Conservation (phyloP, 2,329 filamentous ascomycete genomes). For the Botrytis aclada region DNA sequence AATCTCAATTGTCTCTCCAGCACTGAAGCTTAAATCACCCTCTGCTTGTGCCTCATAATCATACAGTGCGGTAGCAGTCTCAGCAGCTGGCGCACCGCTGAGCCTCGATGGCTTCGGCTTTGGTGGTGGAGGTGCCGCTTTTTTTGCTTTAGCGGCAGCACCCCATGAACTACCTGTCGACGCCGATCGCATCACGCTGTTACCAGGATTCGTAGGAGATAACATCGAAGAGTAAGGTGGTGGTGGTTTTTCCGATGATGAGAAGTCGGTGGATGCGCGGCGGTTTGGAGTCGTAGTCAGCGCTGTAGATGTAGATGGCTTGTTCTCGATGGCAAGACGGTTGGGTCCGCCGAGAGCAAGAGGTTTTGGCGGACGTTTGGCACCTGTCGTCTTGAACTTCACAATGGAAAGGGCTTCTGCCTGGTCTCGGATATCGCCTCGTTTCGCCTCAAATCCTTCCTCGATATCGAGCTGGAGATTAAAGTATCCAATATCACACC, state of each 20-base stretch:
- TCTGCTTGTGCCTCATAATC: slow-evolving; percentile 96
- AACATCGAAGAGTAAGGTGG: slow-evolving; percentile 61
- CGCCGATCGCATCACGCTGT: slow-evolving; percentile 40
- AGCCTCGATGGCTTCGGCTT: slow-evolving; percentile 79
- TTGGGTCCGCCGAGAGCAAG: slow-evolving; percentile 25
- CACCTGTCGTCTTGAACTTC: slow-evolving; percentile 86
- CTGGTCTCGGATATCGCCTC: slow-evolving; percentile 79
- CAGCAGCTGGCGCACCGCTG: slow-evolving; percentile 60
- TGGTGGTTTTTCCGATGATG: slow-evolving; percentile 55
- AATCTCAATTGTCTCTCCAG: slow-evolving; percentile 89
- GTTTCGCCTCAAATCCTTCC: slow-evolving; percentile 84
- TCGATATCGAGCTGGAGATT: slow-evolving; percentile 88
- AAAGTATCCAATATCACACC: slow-evolving; percentile 96
- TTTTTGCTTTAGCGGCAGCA: slow-evolving; percentile 64
- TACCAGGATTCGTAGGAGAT: slow-evolving; percentile 27
- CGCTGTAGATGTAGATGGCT: slow-evolving; percentile 27
- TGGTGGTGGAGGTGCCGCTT: slow-evolving; percentile 64
- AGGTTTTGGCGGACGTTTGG: slow-evolving; percentile 45
- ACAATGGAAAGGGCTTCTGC: slow-evolving; percentile 82
- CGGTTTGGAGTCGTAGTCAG: slow-evolving; percentile 36
- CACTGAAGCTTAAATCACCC: slow-evolving; percentile 85
- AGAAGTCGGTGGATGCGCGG: slow-evolving; percentile 43
- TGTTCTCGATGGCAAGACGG: slow-evolving; percentile 26
- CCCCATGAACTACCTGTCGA: slow-evolving; percentile 44
- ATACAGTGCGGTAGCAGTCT: slow-evolving; percentile 87